Evolutionary conservation across 2,329 filamentous ascomycete genomes (phyloP), one percentile per base, ranked within the genome.

Genomic region (Penicillium sp.): DNA sequence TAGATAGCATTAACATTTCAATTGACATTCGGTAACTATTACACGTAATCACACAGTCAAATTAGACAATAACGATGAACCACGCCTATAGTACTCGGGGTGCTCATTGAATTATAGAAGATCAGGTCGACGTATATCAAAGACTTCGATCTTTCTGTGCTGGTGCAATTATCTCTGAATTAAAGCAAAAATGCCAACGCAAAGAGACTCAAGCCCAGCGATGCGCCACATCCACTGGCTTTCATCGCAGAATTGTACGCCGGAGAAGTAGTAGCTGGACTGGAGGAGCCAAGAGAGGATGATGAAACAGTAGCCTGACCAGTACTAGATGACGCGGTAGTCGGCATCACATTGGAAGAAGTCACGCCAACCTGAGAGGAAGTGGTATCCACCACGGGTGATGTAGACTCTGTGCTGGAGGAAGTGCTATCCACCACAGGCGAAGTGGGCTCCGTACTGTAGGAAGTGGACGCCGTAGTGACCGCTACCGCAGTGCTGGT

Each of bases 241-340:
- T 43, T 47, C 6, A 9, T 23, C 11, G 40, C 45, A 8, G 40
- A 26, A 28, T 38, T 43, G 11, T 34, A 42, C 3, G n/a, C 11
- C 18, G 40, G 4, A 6, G 44, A 39, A 27, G 40, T 39, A 23
- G 40, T 43, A n/a, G 34, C 40, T 29, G 40, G 20, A 28, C 27
- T 39, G 22, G 45, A 39, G 34, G 38, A 32, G 32, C 34, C 26
- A 11, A 27, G 24, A 1, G 44, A 39, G 22, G 34, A 26, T 7
- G 40, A 42, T 1, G 39, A 32, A 22, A 26, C 6, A 28, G 32
- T 16, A 29, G 24, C 16, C 44, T 11, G 16, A 4, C n/a, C 7
- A 22, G 16, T 32, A 20, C 9, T 26, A 20, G 39, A 39, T 18
- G 40, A 38, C 2, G 16, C 31, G 3, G 27, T 14, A 24, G 5